Percentiles rank a stretch among this genome's conserved stretches.
phyloP scores from a whole-genome alignment of 805 yeast species.

The Starmerella sp. region DNA sequence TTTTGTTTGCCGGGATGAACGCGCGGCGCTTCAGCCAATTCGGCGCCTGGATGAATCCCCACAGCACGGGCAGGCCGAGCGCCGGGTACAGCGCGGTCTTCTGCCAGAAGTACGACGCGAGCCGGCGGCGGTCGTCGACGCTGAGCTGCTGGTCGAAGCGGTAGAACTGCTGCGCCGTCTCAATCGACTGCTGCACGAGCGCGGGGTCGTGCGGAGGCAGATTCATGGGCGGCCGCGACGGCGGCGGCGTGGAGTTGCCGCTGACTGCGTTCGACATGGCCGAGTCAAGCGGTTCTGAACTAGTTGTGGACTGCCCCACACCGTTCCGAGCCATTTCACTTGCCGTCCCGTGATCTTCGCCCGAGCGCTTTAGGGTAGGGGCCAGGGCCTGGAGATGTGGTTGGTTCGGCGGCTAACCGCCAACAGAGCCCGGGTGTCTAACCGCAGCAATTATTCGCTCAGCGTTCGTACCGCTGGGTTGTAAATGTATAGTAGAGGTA shows the following conservation, averaged over 20 bases:
- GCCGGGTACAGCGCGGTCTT: conserved; percentile 17
- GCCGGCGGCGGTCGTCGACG: conserved; percentile 14
- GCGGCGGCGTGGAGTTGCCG: neutral
- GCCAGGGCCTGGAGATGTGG: too few species aligned
- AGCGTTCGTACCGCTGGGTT: too few species aligned
- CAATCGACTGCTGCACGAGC: conserved; percentile 5
- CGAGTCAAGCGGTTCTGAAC: neutral
- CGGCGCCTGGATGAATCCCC: conserved; percentile 17
- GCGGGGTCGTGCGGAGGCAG: conserved; percentile 12
- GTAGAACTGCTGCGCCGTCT: conserved; percentile 20
- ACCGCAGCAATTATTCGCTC: too few species aligned
- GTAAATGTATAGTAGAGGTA: too few species aligned
- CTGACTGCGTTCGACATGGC: neutral
- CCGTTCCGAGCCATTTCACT: neutral
- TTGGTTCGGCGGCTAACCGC: too few species aligned
- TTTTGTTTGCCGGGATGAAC: conserved; percentile 7
- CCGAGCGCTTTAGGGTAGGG: neutral
- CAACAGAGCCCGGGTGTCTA: too few species aligned
- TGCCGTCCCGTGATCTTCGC: neutral
- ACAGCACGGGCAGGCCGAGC: conserved; percentile 20
- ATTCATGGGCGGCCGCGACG: neutral
- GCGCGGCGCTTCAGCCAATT: conserved; percentile 14
- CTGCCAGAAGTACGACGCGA: conserved; percentile 17
- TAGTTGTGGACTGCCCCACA: neutral
- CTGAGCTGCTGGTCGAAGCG: conserved; percentile 16